Conservation (phyloP, 768 basidiomycete species). For the Macrolepiota dolichaula region DNA sequence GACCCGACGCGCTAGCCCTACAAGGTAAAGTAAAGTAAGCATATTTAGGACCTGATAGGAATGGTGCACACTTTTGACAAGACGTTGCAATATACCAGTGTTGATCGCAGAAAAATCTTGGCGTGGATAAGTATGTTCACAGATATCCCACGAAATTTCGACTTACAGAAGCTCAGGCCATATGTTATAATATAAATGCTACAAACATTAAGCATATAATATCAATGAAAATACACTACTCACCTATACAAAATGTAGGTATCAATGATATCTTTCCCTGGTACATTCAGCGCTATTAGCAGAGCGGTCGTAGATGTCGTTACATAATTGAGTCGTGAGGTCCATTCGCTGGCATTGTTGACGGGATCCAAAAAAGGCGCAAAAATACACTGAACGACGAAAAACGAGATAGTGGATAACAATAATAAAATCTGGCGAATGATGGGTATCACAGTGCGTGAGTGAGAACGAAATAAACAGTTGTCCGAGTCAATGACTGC, state of each 20-base stretch:
- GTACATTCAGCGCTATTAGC: constrained; percentile 55
- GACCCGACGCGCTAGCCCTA: constrained; percentile 58
- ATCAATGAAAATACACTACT: constrained; percentile 21
- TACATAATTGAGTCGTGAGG: constrained; percentile 68
- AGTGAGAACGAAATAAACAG: constrained; percentile 61
- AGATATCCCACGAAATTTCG: neutral
- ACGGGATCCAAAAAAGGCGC: constrained; percentile 68
- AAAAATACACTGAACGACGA: constrained; percentile 55
- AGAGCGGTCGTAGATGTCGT: constrained; percentile 62
- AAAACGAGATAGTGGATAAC: constrained; percentile 53
- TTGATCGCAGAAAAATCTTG: constrained; percentile 66
- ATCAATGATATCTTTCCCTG: constrained; percentile 50
- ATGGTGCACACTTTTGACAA: constrained; percentile 55
- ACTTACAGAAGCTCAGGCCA: constrained; percentile 61
- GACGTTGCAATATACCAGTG: constrained; percentile 42
- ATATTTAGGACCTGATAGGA: neutral
- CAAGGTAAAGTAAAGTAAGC: constrained; percentile 2
- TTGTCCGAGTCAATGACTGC: constrained; percentile 69
- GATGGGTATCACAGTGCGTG: constrained; percentile 48
- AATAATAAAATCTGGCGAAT: constrained; percentile 62
- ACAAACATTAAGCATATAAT: neutral
- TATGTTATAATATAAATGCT: constrained; percentile 58
- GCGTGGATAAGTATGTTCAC: constrained; percentile 10
- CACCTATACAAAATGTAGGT: constrained; percentile 66
- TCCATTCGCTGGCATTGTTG: constrained; percentile 75